Conservation (phyloP, 2,329 filamentous ascomycete species). For the Didymella keratinophila region DNA sequence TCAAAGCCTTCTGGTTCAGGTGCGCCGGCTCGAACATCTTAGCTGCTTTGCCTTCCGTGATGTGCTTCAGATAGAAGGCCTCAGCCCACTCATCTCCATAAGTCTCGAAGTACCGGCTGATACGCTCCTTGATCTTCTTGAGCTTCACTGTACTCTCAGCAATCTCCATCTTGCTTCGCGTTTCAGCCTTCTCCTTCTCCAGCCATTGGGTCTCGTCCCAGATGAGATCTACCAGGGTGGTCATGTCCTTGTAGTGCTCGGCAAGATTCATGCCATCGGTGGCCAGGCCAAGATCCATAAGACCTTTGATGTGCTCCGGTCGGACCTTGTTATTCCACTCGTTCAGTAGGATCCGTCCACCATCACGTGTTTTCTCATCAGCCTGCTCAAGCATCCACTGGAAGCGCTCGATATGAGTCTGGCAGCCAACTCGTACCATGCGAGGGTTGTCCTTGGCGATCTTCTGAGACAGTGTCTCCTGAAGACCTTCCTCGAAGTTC, state of each 20-base stretch:
- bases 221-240: constrained; percentile 64
- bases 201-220: constrained; percentile 56
- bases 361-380: constrained; percentile 57
- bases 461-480: constrained; percentile 55
- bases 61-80: constrained; percentile 81
- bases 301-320: constrained; percentile 52
- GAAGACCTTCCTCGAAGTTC: constrained; percentile 48
- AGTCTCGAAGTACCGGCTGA: constrained; percentile 65
- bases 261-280: constrained; percentile 67
- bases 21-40: constrained; percentile 71
- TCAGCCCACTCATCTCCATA: constrained; percentile 74
- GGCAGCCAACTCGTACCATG: constrained; percentile 66
- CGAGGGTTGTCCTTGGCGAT: constrained; percentile 53
- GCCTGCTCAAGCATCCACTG: constrained; percentile 65
- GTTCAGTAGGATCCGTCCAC: constrained; percentile 58
- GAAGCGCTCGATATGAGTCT: constrained; percentile 66
- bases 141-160: constrained; percentile 50
- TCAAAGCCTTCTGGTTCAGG: constrained; percentile 75
- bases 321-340: constrained; percentile 53
- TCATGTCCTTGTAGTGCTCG: constrained; percentile 69
- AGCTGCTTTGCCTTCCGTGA: constrained; percentile 60
- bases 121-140: constrained; percentile 54
- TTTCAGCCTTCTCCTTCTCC: constrained; percentile 41
- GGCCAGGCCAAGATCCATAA: constrained; percentile 61
- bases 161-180: constrained; percentile 47